A percentile compares a stretch with the other conserved stretches of the same genome.
These are phyloP conservation scores for Penicillium atrosanguineum DNA, from an alignment of 495 filamentous ascomycete species.

Conservation along the genomic window DNA sequence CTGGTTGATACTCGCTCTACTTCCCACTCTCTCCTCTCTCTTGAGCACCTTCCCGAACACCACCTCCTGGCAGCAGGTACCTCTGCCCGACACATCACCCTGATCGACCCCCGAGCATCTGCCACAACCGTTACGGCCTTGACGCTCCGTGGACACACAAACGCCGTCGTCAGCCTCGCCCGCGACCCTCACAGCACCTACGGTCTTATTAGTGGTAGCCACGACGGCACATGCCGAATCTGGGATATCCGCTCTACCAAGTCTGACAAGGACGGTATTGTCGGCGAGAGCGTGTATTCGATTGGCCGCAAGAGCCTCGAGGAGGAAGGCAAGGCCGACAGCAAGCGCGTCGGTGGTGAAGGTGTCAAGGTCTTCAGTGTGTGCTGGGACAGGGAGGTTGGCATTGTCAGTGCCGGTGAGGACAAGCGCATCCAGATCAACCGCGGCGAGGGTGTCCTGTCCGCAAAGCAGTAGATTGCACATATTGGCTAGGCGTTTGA, in stretches of 20 bases:
- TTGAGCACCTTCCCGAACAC: constrained; percentile 64
- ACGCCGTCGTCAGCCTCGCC: constrained; percentile 71
- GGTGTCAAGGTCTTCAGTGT: constrained; percentile 90
- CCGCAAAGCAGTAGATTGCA: constrained; percentile 35
- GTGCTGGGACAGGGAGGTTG: constrained; percentile 76
- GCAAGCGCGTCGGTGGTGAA: constrained; percentile 62
- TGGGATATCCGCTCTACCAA: constrained; percentile 85
- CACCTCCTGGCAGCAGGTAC: constrained; percentile 82
- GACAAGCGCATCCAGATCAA: constrained; percentile 94
- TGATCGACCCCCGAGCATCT: constrained; percentile 81
- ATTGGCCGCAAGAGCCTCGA: constrained; percentile 69
- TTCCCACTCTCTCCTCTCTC: constrained; percentile 73
- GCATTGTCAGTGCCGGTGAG: constrained; percentile 89
- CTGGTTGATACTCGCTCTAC: constrained; percentile 78
- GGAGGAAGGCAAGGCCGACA: constrained; percentile 47
- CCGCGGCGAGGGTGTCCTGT: constrained; percentile 53
- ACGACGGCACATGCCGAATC: constrained; percentile 86
- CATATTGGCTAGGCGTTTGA: constrained; percentile 37
- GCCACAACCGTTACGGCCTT: constrained; percentile 72
- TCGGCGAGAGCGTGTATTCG: constrained; percentile 77
- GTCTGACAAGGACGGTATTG: constrained; percentile 61
- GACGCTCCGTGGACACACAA: constrained; percentile 86
- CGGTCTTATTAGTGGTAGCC: constrained; percentile 74
- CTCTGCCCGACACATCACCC: constrained; percentile 78
- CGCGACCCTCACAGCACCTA: constrained; percentile 71